Evolutionary conservation across 2,329 filamentous ascomycete genomes (phyloP), one percentile per base, ranked within the genome.

Genomic region (Trichoderma koningii): DNA sequence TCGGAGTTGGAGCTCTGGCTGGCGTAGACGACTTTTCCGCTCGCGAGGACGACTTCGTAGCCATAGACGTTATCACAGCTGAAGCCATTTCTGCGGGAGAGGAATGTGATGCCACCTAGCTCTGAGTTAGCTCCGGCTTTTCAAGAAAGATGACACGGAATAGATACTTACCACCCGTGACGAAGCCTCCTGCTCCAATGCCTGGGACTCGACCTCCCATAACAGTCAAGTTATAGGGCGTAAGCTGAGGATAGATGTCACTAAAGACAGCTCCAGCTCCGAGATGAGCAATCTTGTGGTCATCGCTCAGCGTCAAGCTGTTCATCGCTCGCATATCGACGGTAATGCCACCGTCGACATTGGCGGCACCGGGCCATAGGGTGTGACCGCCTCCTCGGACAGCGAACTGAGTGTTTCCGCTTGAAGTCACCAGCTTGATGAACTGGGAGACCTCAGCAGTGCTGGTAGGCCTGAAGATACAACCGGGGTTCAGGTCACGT

Each of bases 321-420:
- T 78, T 77, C 14, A 81, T 66, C 14, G 70, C 70, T 26, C 73
- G 72, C n/a, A 81, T 68, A 7, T 76, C 75, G 52, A 81, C 70
- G 12, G 75, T 72, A 57, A 79, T 69, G 7, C 76, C 76, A 4
- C 73, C 70, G 12, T 72, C 45, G 44, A 74, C 76, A 42, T 72
- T 80, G 0, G 80, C 77, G 3, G 75, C 73, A 7, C 76, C 77
- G 0, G 75, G 72, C 68, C 79, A 79, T 3, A 77, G 74, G 6
- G 77, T 75, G 66, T 83, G 81, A 0, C 80, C 81, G 26, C 80
- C 80, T 60, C 78, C 77, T 50, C 78, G 78, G 28, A 78, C 75
- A 0, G 80, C 78, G 68, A 68, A 63, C 21, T 44, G n/a, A 19
- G 42, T 21, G n/a, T 59, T 28, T 30, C 41, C 41, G 7, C 42